Conservation (phyloP, 306 rosid species). For the Vigna trinervia region DNA sequence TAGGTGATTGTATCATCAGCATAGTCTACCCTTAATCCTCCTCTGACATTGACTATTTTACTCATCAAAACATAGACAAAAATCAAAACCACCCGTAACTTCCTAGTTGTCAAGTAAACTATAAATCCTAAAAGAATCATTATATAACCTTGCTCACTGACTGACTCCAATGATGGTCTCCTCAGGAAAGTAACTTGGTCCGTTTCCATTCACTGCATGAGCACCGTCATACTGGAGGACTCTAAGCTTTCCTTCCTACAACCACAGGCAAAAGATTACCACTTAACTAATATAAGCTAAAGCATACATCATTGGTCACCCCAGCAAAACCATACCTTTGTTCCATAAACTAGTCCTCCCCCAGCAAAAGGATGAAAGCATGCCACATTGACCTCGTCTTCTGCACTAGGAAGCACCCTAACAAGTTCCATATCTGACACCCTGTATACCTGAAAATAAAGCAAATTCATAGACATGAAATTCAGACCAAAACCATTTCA, state of each 20-base stretch:
- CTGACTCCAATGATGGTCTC: constrained; percentile 51
- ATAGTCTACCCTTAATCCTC: constrained; percentile 30
- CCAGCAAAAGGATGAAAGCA: constrained; percentile 98
- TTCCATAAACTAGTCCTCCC: constrained; percentile 98
- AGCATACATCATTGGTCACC: constrained; percentile 58
- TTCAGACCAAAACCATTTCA: constrained; percentile 39
- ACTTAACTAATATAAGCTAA: constrained; percentile 33
- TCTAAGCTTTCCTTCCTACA: constrained; percentile 98
- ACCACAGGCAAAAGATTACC: constrained; percentile 39
- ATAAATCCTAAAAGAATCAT: constrained; percentile 38
- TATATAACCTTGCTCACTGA: constrained; percentile 54
- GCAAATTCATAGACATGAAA: constrained; percentile 31
- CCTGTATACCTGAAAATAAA: constrained; percentile 78
- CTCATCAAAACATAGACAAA: constrained; percentile 28
- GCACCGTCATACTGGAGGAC: constrained; percentile 54
- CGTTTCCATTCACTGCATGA: constrained; percentile 46
- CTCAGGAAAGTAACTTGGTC: constrained; percentile 62
- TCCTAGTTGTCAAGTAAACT: constrained; percentile 20
- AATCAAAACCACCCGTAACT: constrained; percentile 32
- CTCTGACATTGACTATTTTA: constrained; percentile 19
- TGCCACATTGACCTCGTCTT: constrained; percentile 98
- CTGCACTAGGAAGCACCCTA: constrained; percentile 96
- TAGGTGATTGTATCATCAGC: constrained; percentile 4
- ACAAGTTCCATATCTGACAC: constrained; percentile 99
- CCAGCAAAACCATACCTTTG: constrained; percentile 75